Evolutionary conservation across 352 stramenopile genomes (phyloP).

Genomic region (Phytophthora uliginosa): DNA sequence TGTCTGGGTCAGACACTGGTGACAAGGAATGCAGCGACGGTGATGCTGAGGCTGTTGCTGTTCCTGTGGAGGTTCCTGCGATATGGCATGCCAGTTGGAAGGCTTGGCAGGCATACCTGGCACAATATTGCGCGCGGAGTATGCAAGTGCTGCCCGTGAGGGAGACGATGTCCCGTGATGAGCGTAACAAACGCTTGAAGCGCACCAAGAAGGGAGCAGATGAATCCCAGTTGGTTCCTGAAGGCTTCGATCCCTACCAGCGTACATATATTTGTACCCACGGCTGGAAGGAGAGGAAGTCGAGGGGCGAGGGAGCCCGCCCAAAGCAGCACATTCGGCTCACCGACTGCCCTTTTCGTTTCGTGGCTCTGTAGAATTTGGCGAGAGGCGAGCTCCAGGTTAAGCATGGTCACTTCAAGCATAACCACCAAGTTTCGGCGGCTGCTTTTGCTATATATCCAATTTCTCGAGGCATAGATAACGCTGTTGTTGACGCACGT

Average conservation of each 20-base stretch:
- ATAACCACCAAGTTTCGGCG: slow-evolving; percentile 15
- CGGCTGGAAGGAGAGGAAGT: neutral
- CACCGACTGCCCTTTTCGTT: slow-evolving; percentile 19
- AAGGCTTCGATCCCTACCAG: slow-evolving; percentile 8
- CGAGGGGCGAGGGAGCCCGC: neutral
- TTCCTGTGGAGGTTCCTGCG: no score
- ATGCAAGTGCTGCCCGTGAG: neutral
- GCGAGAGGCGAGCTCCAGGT: no score
- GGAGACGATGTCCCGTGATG: neutral
- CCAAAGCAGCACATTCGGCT: slow-evolving; percentile 14
- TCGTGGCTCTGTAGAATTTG: slow-evolving; percentile 10
- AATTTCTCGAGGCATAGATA: neutral
- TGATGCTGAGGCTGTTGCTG: no score
- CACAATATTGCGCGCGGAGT: neutral
- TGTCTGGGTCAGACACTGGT: neutral
- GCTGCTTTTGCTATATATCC: slow-evolving; percentile 6
- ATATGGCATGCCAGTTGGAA: neutral
- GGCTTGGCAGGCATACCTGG: neutral
- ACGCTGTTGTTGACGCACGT: neutral
- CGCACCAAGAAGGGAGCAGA: neutral
- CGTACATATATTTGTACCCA: slow-evolving; percentile 21
- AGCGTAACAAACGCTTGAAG: neutral
- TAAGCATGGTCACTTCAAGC: no score
- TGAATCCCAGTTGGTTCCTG: neutral
- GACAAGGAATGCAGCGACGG: no score